These are phyloP conservation scores for Apiospora kogelbergensis DNA, from an alignment of 2,329 filamentous ascomycete species.

Conservation along the genomic window DNA sequence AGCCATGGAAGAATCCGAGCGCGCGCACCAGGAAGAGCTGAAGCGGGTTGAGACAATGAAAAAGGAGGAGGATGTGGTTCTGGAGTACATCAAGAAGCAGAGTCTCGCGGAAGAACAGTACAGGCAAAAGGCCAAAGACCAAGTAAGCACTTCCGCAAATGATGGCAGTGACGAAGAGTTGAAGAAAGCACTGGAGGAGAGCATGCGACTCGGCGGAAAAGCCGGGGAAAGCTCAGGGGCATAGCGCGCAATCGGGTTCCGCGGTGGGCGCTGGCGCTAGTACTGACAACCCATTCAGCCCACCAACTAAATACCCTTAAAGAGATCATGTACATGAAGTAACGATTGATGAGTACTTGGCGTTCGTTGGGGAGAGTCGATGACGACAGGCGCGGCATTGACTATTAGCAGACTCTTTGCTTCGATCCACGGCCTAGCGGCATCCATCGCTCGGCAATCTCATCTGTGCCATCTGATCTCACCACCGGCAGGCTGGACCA, in stretches of 20 bases:
- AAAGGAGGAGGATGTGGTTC: slow-evolving; percentile 70
- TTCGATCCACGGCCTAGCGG: not conserved
- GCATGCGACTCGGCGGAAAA: slow-evolving; percentile 18
- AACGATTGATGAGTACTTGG: not conserved
- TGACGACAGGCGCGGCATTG: not conserved
- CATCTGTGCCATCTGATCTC: not conserved
- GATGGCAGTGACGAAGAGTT: slow-evolving; percentile 27
- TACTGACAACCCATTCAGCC: not conserved
- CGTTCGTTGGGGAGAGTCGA: not conserved
- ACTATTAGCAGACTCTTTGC: not conserved
- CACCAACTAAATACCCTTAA: not conserved
- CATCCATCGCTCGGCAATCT: not conserved
- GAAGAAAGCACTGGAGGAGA: slow-evolving; percentile 28
- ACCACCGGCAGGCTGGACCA: too few species aligned
- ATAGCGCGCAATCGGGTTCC: not conserved
- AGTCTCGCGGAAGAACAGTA: slow-evolving; percentile 68
- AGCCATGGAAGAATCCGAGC: slow-evolving; percentile 48
- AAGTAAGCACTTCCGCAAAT: slow-evolving; percentile 24
- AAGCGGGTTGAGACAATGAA: slow-evolving; percentile 41
- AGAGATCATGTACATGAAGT: slow-evolving; percentile 6
- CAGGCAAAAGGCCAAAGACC: slow-evolving; percentile 38
- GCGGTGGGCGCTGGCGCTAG: slow-evolving; percentile 16
- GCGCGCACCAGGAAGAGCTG: slow-evolving; percentile 43
- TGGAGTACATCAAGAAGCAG: slow-evolving; percentile 78
- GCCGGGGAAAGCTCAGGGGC: slow-evolving; percentile 14